Percentiles rank a stretch among this genome's conserved stretches.
Evolutionary conservation across 768 basidiomycete genomes (phyloP).

Genomic region (Leccinellum rugosiceps): DNA sequence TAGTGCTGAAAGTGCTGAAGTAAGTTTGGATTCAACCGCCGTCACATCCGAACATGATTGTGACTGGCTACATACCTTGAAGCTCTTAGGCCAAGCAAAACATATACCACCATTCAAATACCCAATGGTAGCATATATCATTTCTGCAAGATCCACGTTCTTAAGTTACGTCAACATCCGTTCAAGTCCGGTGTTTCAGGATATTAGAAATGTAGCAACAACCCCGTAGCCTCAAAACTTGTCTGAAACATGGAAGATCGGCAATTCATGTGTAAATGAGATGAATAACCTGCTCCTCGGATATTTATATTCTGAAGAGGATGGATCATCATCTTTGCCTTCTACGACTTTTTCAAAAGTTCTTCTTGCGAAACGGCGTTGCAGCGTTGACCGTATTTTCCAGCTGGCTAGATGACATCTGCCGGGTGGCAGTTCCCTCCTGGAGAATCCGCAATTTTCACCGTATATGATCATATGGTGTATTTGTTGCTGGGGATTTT

Average conservation of each 20-base stretch:
- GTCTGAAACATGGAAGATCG: neutral
- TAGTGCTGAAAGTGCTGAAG: too few relatives aligned
- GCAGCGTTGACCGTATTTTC: neutral
- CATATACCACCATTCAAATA: neutral
- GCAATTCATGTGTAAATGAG: neutral
- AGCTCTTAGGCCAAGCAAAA: neutral
- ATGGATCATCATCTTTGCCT: neutral
- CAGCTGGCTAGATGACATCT: neutral
- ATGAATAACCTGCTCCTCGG: neutral
- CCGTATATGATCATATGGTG: neutral
- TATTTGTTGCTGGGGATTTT: constrained; percentile 18
- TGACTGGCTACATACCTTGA: too few relatives aligned
- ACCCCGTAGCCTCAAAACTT: neutral
- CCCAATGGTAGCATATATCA: neutral
- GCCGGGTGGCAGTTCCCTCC: neutral
- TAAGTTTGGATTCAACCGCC: too few relatives aligned
- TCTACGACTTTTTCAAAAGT: neutral
- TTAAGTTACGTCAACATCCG: neutral
- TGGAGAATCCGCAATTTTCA: neutral
- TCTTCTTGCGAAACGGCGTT: neutral
- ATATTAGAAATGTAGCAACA: neutral
- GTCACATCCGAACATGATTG: too few relatives aligned
- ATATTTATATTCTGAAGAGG: neutral
- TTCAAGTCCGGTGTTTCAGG: neutral
- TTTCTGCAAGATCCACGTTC: neutral